phyloP scores from a whole-genome alignment of 2,329 filamentous ascomycete species.

The Botrytis sinoallii region DNA sequence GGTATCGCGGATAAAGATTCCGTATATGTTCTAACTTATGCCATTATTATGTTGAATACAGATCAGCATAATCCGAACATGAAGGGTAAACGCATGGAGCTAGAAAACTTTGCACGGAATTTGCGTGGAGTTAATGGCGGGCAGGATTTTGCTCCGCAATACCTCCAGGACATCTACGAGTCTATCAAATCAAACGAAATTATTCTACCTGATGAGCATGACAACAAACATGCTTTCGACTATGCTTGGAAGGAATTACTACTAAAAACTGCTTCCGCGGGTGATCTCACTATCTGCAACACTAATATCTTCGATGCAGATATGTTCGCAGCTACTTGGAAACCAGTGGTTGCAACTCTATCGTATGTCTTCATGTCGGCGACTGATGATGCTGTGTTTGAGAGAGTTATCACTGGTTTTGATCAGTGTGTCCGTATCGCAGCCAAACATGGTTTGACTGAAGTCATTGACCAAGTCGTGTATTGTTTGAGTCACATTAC shows the following conservation, averaged over 20 bases:
- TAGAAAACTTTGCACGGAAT: conserved; percentile 80
- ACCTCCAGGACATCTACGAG: conserved; percentile 81
- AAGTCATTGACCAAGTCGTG: conserved; percentile 89
- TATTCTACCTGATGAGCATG: conserved; percentile 93
- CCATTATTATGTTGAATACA: conserved; percentile 96
- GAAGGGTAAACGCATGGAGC: conserved; percentile 77
- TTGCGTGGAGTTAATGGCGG: conserved; percentile 86
- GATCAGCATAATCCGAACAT: conserved; percentile 95
- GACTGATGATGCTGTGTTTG: conserved; percentile 93
- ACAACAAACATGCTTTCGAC: conserved; percentile 94
- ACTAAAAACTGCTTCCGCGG: conserved; percentile 74
- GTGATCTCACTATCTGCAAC: conserved; percentile 72
- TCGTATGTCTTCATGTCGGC: conserved; percentile 99
- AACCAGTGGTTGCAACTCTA: conserved; percentile 86
- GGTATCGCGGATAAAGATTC: conserved; percentile 83
- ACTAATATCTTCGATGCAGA: conserved; percentile 96
- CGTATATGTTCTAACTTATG: conserved; percentile 87
- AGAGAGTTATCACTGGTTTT: conserved; percentile 88
- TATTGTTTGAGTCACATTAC: conserved; percentile 88
- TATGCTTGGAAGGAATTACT: conserved; percentile 96
- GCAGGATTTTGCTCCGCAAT: conserved; percentile 79
- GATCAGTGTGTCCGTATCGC: conserved; percentile 95
- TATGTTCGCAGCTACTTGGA: conserved; percentile 97
- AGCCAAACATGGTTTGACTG: conserved; percentile 74
- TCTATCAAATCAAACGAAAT: conserved; percentile 93